Percentiles rank a stretch among this genome's conserved stretches.
Evolutionary conservation across 441 rosid genomes (phyloP).

Genomic region (Erodium texanum): DNA sequence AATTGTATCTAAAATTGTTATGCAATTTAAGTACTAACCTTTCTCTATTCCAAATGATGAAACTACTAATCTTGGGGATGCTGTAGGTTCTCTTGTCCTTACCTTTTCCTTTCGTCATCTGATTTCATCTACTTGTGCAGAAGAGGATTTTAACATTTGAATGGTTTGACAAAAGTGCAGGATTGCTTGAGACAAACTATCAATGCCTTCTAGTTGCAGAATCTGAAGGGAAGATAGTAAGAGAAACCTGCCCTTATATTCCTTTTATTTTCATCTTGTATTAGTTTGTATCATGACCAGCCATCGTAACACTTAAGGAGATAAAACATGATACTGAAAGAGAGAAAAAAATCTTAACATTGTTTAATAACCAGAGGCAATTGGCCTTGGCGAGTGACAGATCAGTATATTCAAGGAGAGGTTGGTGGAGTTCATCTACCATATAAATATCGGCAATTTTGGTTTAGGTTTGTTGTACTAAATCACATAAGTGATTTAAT

Average conservation of each 20-base stretch:
- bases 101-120: not conserved
- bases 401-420: too few relatives aligned
- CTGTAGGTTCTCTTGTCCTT: conserved; percentile 45
- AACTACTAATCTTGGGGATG: conserved; percentile 82
- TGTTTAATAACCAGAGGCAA: too few relatives aligned
- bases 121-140: not conserved
- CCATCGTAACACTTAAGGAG: too few relatives aligned
- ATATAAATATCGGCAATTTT: too few relatives aligned
- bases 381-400: too few relatives aligned
- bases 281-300: too few relatives aligned
- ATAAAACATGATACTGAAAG: too few relatives aligned
- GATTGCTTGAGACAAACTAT: conserved; percentile 77
- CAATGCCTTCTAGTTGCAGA: conserved; percentile 93
- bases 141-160: conserved; percentile 5
- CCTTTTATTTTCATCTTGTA: too few relatives aligned
- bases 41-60: conserved; percentile 77
- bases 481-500: too few relatives aligned
- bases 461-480: too few relatives aligned
- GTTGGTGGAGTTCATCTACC: too few relatives aligned
- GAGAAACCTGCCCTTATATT: not conserved
- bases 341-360: too few relatives aligned
- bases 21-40: conserved; percentile 73
- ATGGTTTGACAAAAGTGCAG: conserved; percentile 28
- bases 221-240: conserved; percentile 74
- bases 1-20: conserved; percentile 22